Evolutionary conservation across 1,139 yeast species (phyloP).

Genomic region (Hemisphaericaspora xylofermentans): DNA sequence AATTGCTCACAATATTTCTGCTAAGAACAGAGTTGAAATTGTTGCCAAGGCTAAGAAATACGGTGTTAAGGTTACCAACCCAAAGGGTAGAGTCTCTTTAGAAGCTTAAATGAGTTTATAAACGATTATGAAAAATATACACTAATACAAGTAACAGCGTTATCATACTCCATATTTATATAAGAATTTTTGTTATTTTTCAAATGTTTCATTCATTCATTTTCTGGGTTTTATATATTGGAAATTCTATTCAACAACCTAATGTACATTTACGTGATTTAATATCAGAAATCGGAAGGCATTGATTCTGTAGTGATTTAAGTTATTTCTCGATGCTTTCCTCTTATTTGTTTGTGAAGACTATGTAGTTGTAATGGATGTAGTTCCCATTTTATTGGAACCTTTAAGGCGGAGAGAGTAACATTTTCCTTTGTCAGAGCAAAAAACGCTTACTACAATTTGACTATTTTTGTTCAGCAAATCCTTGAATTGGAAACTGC

Average conservation of each 20-base stretch:
- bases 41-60: slow-evolving; percentile 97
- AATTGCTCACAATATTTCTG: slow-evolving; percentile 97
- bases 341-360: no score
- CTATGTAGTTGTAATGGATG: no score
- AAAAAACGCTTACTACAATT: no score
- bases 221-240: slow-evolving; percentile 7
- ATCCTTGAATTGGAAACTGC: no score
- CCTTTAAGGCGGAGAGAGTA: no score
- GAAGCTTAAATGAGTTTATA: slow-evolving; percentile 68
- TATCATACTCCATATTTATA: slow-evolving; percentile 7
- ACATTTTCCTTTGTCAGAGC: no score
- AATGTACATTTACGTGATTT: slow-evolving; percentile 16
- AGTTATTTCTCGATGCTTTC: no score
- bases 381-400: no score
- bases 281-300: slow-evolving; percentile 1
- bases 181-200: slow-evolving; percentile 3
- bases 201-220: slow-evolving; percentile 5
- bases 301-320: no score
- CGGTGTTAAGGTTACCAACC: slow-evolving; percentile 99
- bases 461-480: no score
- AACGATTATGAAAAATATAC: slow-evolving; percentile 1
- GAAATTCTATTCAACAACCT: slow-evolving; percentile 5
- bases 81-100: slow-evolving; percentile 97
- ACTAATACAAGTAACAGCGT: slow-evolving; percentile 5
- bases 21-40: slow-evolving; percentile 96